Conservation (phyloP, 2,329 filamentous ascomycete species). For the Fusarium marasasianum region DNA sequence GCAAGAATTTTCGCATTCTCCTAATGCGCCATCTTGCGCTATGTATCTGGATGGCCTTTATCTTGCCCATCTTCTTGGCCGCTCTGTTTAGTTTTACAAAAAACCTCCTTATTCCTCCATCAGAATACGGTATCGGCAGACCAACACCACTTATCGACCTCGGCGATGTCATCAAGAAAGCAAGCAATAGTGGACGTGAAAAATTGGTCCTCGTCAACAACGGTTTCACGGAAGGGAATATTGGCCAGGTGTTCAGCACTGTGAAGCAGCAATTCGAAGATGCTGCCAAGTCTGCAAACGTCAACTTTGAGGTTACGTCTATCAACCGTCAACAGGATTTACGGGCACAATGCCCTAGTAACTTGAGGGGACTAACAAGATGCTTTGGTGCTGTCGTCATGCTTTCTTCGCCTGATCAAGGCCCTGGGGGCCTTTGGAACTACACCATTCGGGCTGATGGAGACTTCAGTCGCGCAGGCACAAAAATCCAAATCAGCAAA, state of each 20-base stretch:
- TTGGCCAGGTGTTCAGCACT: slow-evolving; percentile 73
- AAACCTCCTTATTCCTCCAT: slow-evolving; percentile 84
- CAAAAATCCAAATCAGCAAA: slow-evolving; percentile 70
- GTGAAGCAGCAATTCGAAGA: slow-evolving; percentile 66
- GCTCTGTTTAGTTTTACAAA: slow-evolving; percentile 75
- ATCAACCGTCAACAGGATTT: slow-evolving; percentile 67
- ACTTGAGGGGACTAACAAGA: slow-evolving; percentile 71
- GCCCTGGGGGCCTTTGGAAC: slow-evolving; percentile 76
- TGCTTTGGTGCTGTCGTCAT: slow-evolving; percentile 83
- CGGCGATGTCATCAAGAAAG: slow-evolving; percentile 67
- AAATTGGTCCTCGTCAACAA: slow-evolving; percentile 84
- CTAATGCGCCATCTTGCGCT: slow-evolving; percentile 62
- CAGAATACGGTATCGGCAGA: slow-evolving; percentile 76
- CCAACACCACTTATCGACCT: slow-evolving; percentile 71
- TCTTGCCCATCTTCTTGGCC: slow-evolving; percentile 67
- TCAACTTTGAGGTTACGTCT: slow-evolving; percentile 64
- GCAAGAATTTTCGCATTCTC: slow-evolving; percentile 70
- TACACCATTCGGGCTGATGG: slow-evolving; percentile 85
- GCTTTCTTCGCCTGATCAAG: slow-evolving; percentile 78
- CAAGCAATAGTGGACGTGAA: slow-evolving; percentile 65
- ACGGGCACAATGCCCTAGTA: slow-evolving; percentile 69
- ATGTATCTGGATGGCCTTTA: slow-evolving; percentile 65
- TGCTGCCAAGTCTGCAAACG: slow-evolving; percentile 63
- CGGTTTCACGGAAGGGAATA: slow-evolving; percentile 73
- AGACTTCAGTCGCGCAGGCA: slow-evolving; percentile 64